Base-by-base conservation (phyloP, 306 rosid genomes). In the Alnus glutinosa region DNA sequence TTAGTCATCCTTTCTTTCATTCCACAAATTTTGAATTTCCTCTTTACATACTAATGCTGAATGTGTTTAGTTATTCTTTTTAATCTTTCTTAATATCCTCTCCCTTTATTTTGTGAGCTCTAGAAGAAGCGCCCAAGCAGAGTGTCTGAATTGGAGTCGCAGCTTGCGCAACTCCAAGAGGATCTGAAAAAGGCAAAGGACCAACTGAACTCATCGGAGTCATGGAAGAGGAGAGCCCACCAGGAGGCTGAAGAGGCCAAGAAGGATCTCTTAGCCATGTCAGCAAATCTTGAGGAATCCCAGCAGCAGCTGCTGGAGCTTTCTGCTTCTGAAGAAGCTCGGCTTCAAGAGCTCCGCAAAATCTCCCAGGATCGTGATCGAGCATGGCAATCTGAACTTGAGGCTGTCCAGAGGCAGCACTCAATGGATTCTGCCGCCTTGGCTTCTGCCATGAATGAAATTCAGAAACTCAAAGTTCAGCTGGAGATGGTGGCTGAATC, bases 301-400 rank as follows among this genome's bases (percentile, higher is more conserved):
- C 90, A 86, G 44, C 93, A 88, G 78, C 93, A 92, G 80, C 87
- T 91, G 75, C 12, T 74, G 30, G 97, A 93, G 46, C 80, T 90
- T 48, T 90, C 98, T 70, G 86, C 87, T 76, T 91, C 91, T 32
- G 98, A 93, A 85, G 95, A 92, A 44, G 90, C 75, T 50, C 89
- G 97, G 63, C 83, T 93, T 73, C 88, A 83, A 83, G 98, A 93
- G 81, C 90, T 90, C 48, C 87, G 87, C 16, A 83, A 85, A 77
- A 80, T 94, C 66, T 92, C 98, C 58, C 98, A 94, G 72, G 98
- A 90, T 69, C 89, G 97, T 1, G 98, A 94, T 81, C 78, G 88
- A 82, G 98, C 88, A 7, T 94, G 98, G 98, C 90, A 94, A 61
- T 94, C 97, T 23, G 98, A 94, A 73, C 93, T 94, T 15, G 93